A percentile compares a stretch with the other conserved stretches of the same genome.
phyloP scores from a whole-genome alignment of 2,329 filamentous ascomycete genomes.

The Alternaria gansuensis region DNA sequence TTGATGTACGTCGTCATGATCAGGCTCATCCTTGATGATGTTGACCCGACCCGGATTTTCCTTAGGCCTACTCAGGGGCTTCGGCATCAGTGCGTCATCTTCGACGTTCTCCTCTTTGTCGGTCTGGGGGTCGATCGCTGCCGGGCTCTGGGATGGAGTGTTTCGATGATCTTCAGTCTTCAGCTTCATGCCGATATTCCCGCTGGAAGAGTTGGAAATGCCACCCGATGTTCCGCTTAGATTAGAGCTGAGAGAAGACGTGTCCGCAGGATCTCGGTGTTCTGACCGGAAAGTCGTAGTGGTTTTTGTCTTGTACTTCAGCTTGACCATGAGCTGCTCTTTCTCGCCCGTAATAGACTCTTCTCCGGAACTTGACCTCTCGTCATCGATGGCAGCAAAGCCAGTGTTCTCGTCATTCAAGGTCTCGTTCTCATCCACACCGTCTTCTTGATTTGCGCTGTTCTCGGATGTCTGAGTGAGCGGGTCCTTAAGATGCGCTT shows the following conservation, averaged over 20 bases:
- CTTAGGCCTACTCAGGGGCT: not conserved
- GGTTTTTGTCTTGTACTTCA: constrained; percentile 5
- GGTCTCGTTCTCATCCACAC: not conserved
- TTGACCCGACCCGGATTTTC: not conserved
- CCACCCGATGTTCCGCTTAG: no score
- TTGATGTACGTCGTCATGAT: not conserved
- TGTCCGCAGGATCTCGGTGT: not conserved
- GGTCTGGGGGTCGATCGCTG: not conserved
- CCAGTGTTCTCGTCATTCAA: not conserved
- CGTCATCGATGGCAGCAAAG: not conserved
- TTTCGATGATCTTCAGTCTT: not conserved
- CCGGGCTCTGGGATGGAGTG: no score
- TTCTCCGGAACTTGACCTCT: not conserved
- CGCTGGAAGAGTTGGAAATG: not conserved
- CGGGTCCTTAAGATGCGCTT: not conserved
- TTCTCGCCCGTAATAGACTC: not conserved
- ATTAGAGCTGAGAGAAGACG: not conserved
- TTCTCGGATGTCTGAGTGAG: not conserved
- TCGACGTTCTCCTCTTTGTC: not conserved
- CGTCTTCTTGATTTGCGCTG: not conserved
- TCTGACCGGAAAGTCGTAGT: not conserved
- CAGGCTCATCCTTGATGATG: not conserved
- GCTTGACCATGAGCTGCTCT: constrained; percentile 3
- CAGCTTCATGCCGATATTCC: not conserved
- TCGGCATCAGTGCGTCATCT: not conserved